Conservation (phyloP, 352 stramenopile species). For the Phytophthora nicotianae region DNA sequence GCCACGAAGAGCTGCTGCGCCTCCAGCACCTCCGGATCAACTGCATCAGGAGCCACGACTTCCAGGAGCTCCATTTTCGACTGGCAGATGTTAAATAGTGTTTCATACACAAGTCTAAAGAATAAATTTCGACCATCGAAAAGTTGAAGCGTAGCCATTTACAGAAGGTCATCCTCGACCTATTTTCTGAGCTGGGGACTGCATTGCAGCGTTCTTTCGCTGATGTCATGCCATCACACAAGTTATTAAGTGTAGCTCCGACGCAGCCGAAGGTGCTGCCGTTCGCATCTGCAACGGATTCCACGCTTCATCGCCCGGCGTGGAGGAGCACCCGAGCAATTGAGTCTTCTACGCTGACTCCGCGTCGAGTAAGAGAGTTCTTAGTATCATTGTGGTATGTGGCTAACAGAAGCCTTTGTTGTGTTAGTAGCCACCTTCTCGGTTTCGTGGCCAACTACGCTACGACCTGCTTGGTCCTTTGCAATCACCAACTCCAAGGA, state of each 20-base stretch:
- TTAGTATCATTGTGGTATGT: neutral
- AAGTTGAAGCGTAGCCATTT: constrained; percentile 23
- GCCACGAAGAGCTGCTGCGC: constrained; percentile 73
- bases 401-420: neutral
- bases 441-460: constrained; percentile 40
- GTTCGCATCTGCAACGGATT: constrained; percentile 61
- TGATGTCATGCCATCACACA: constrained; percentile 10
- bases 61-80: constrained; percentile 46
- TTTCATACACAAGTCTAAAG: neutral
- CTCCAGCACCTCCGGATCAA: constrained; percentile 35
- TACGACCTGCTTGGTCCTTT: constrained; percentile 35
- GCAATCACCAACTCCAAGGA: constrained; percentile 1
- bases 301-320: constrained; percentile 53
- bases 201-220: neutral
- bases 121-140: constrained; percentile 7
- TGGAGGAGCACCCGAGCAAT: constrained; percentile 55
- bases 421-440: constrained; percentile 43
- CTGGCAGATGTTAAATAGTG: constrained; percentile 7
- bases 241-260: constrained; percentile 3
- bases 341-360: constrained; percentile 21
- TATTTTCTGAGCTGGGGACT: neutral
- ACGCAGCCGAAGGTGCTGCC: constrained; percentile 32
- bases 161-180: constrained; percentile 5
- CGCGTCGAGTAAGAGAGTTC: constrained; percentile 39
- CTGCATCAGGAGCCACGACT: constrained; percentile 38